phyloP scores from a whole-genome alignment of 1,284 basidiomycete species.

The Phellinidium pouzarii region DNA sequence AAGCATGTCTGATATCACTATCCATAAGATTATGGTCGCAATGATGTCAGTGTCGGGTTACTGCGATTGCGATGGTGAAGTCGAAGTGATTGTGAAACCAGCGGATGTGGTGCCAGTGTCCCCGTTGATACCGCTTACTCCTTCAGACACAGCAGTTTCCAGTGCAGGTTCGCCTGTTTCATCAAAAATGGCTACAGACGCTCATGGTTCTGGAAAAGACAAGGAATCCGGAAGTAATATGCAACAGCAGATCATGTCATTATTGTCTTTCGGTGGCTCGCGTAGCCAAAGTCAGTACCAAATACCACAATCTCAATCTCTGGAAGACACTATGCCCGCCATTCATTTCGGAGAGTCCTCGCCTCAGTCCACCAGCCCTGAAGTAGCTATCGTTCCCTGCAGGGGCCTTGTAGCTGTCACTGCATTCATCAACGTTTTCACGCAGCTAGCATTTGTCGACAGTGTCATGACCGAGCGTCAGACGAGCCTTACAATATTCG shows the following conservation, averaged over 20 bases:
- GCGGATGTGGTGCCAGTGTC: slow-evolving; percentile 26
- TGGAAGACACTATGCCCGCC: slow-evolving; percentile 2
- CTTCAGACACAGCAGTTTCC: slow-evolving; percentile 30
- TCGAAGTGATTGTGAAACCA: slow-evolving; percentile 18
- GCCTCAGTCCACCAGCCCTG: background rate
- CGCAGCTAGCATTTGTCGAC: slow-evolving; percentile 63
- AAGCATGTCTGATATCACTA: slow-evolving; percentile 11
- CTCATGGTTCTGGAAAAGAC: slow-evolving; percentile 29
- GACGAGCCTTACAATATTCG: slow-evolving; percentile 40
- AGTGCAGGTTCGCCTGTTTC: slow-evolving; percentile 42
- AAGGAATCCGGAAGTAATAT: slow-evolving; percentile 44
- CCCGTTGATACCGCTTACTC: slow-evolving; percentile 27
- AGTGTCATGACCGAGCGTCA: slow-evolving; percentile 40
- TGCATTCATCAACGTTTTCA: slow-evolving; percentile 61
- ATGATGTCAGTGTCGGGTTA: slow-evolving; percentile 9
- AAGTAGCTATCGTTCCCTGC: background rate
- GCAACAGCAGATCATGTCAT: slow-evolving; percentile 56
- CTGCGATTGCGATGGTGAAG: slow-evolving; percentile 18
- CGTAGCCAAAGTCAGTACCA: slow-evolving; percentile 39
- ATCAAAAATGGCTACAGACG: slow-evolving; percentile 52
- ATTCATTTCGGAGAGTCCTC: background rate
- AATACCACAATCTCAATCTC: background rate
- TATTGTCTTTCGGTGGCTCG: slow-evolving; percentile 47
- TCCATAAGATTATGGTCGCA: slow-evolving; percentile 12
- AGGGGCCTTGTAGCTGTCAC: slow-evolving; percentile 50